A percentile compares a stretch with the other conserved stretches of the same genome.
Evolutionary conservation across 352 stramenopile genomes (phyloP).

Genomic region (Pythium scleroteichum): DNA sequence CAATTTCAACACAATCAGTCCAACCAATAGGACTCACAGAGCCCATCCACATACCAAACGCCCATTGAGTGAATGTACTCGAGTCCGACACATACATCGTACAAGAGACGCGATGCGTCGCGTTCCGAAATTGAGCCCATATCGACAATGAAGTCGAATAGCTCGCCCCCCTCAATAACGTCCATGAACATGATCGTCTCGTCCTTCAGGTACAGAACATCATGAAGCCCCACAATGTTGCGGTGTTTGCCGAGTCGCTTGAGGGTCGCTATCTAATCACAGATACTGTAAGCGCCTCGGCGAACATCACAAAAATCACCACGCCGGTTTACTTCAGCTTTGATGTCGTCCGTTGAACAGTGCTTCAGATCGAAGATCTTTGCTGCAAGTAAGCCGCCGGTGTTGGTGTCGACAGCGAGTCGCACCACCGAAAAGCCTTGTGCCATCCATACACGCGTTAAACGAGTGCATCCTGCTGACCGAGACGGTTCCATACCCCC

Average conservation of each 20-base stretch:
- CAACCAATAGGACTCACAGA: background rate
- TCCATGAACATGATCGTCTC: conserved; percentile 84
- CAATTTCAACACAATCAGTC: background rate
- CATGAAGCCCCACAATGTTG: conserved; percentile 74
- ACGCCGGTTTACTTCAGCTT: conserved; percentile 44
- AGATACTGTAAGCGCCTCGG: background rate
- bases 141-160: conserved; percentile 83
- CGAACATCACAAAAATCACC: background rate
- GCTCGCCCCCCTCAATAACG: conserved; percentile 69
- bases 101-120: conserved; percentile 65
- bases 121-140: conserved; percentile 74
- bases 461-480: background rate
- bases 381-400: conserved; percentile 51
- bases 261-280: conserved; percentile 58
- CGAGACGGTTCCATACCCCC: conserved; percentile 36
- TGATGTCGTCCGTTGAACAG: conserved; percentile 58
- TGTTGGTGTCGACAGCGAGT: conserved; percentile 58
- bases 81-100: conserved; percentile 59
- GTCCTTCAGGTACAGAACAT: conserved; percentile 57
- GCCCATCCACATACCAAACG: conserved; percentile 44
- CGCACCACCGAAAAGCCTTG: conserved; percentile 69
- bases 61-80: conserved; percentile 68
- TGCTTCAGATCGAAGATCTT: conserved; percentile 77
- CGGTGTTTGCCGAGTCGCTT: conserved; percentile 53
- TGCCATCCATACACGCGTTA: conserved; percentile 10